These are phyloP conservation scores for Striga asiatica DNA, from an alignment of 257 asterid species.

Conservation along the genomic window DNA sequence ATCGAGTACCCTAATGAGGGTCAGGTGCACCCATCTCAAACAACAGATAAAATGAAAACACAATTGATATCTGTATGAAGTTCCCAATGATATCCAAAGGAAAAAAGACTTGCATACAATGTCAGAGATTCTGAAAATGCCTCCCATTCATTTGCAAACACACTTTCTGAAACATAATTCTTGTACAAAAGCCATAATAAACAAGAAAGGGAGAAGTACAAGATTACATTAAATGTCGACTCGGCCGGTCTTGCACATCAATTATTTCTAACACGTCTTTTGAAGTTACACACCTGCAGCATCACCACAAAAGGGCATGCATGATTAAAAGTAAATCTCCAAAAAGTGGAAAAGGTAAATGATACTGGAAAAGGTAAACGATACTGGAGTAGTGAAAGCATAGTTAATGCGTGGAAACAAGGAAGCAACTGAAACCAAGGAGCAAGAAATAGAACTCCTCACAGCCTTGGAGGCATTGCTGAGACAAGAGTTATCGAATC, in stretches of 20 bases:
- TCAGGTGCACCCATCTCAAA: no score
- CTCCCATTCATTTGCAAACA: not conserved
- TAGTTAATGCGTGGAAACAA: not conserved
- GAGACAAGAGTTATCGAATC: not conserved
- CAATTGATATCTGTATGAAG: not conserved
- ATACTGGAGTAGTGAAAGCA: not conserved
- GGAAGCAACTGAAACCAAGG: not conserved
- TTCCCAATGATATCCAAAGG: no score
- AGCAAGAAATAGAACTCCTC: constrained; percentile 4
- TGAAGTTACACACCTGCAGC: constrained; percentile 20
- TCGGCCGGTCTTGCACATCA: constrained; percentile 3
- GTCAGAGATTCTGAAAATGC: not conserved
- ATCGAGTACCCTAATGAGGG: no score
- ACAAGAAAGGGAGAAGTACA: constrained; percentile 10
- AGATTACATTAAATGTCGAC: constrained; percentile 13
- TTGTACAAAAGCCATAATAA: constrained; percentile 2
- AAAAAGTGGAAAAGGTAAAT: not conserved
- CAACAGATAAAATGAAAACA: no score
- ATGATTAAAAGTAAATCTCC: not conserved
- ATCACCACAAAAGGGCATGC: not conserved
- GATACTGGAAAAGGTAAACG: not conserved
- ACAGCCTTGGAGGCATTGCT: not conserved
- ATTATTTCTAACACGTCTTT: not conserved
- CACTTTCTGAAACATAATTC: not conserved
- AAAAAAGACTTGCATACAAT: no score